phyloP scores from a whole-genome alignment of 805 yeast genomes.

The Schwanniomyces pseudopolymorphus region DNA sequence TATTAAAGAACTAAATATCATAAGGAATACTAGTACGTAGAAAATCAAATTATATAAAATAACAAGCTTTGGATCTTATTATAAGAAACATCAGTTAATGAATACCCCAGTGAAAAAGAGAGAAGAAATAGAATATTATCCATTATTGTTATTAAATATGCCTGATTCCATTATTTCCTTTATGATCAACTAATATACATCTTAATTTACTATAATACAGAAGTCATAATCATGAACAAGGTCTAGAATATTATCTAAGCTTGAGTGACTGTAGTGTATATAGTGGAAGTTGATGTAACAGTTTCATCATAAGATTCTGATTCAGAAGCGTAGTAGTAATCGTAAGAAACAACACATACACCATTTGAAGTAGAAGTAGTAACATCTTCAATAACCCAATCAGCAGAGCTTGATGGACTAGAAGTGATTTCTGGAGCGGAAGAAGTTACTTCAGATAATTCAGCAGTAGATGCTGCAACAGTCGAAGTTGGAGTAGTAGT shows the following conservation, averaged over 20 bases:
- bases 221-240: background rate
- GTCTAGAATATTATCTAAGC: background rate
- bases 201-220: background rate
- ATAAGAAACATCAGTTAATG: background rate
- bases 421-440: slow-evolving; percentile 13
- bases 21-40: background rate
- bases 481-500: slow-evolving; percentile 7
- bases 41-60: too few species aligned
- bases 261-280: slow-evolving; percentile 33
- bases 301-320: slow-evolving; percentile 30
- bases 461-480: slow-evolving; percentile 8
- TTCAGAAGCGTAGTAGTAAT: slow-evolving; percentile 32
- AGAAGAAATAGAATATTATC: background rate
- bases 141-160: background rate
- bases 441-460: slow-evolving; percentile 4
- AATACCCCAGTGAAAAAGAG: background rate
- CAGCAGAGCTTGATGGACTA: slow-evolving; percentile 22
- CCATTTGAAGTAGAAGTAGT: slow-evolving; percentile 29
- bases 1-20: background rate
- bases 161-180: background rate
- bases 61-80: background rate
- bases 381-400: slow-evolving; percentile 35
- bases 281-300: slow-evolving; percentile 38
- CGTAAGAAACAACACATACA: slow-evolving; percentile 36
- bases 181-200: background rate